phyloP scores from a whole-genome alignment of 495 filamentous ascomycete species.

The Penicillium manginii region DNA sequence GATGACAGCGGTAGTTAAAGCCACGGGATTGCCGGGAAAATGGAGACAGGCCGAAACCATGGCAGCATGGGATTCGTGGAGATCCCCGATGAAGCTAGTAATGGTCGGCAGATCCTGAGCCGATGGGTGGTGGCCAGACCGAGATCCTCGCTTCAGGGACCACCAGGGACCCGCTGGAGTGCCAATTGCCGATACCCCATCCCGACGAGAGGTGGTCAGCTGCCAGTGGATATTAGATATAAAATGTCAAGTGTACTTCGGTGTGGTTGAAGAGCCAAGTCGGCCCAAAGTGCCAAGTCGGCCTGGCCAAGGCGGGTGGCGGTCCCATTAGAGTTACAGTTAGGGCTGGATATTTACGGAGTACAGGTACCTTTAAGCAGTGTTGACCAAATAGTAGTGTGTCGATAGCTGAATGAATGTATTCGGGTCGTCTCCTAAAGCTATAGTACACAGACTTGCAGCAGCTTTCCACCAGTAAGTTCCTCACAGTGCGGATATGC shows the following conservation, averaged over 20 bases:
- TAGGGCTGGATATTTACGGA: too few species aligned
- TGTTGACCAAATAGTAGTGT: too few species aligned
- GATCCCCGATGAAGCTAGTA: not conserved
- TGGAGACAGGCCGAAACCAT: not conserved
- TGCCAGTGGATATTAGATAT: not conserved
- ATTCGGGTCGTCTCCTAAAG: too few species aligned
- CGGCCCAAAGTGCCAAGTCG: slow-evolving; percentile 13
- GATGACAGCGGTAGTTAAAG: not conserved
- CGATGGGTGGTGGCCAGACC: not conserved
- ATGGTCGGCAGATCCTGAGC: not conserved
- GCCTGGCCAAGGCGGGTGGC: slow-evolving; percentile 15
- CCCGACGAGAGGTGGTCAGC: not conserved
- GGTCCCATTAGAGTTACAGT: not conserved
- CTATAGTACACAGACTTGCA: too few species aligned
- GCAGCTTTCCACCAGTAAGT: too few species aligned
- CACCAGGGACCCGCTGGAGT: not conserved
- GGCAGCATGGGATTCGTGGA: not conserved
- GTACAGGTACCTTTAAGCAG: too few species aligned
- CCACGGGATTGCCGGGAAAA: not conserved
- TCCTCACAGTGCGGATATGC: too few species aligned
- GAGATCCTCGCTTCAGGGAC: not conserved
- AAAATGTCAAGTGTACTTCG: not conserved
- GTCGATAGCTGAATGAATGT: too few species aligned
- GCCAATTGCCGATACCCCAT: not conserved
- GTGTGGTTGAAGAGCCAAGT: slow-evolving; percentile 9